A percentile compares a stretch with the other conserved stretches of the same genome.
These are phyloP conservation scores for Phellopilus nigrolimitatus DNA, from an alignment of 1,284 basidiomycete species.

Conservation along the genomic window DNA sequence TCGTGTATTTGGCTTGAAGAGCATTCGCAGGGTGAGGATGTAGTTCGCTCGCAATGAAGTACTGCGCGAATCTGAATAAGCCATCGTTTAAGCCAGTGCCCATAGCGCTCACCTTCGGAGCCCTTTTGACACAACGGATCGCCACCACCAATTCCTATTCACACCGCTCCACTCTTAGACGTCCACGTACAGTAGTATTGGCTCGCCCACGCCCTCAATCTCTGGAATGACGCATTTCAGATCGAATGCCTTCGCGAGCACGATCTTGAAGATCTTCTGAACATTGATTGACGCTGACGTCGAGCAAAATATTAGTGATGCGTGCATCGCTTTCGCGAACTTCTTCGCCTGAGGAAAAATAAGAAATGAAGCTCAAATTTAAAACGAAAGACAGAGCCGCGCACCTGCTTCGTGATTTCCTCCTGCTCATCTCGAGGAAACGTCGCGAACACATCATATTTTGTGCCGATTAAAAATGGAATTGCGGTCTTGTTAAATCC, in stretches of 20 bases:
- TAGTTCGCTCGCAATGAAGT: neutral
- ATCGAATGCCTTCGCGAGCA: slow-evolving; percentile 85
- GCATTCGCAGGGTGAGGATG: neutral
- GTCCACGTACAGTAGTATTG: slow-evolving; percentile 88
- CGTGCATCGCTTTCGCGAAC: slow-evolving; percentile 98
- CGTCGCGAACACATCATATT: slow-evolving; percentile 95
- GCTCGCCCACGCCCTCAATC: slow-evolving; percentile 92
- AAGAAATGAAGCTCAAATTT: slow-evolving; percentile 1
- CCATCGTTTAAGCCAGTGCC: neutral
- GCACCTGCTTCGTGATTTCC: slow-evolving; percentile 90
- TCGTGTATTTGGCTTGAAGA: neutral
- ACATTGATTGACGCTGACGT: slow-evolving; percentile 98
- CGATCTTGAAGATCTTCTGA: slow-evolving; percentile 99
- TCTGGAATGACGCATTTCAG: slow-evolving; percentile 95
- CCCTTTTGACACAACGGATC: neutral
- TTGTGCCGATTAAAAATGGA: slow-evolving; percentile 95
- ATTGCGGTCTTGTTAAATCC: slow-evolving; percentile 99
- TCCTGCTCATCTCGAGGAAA: slow-evolving; percentile 97
- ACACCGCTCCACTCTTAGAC: slow-evolving; percentile 42
- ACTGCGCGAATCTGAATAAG: neutral
- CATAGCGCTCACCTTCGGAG: neutral
- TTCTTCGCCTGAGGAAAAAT: slow-evolving; percentile 67
- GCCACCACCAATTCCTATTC: neutral
- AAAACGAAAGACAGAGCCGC: slow-evolving; percentile 37
- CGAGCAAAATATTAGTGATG: slow-evolving; percentile 96